Evolutionary conservation across 2,329 filamentous ascomycete species (phyloP), one percentile per base, ranked within the genome.

Genomic region (Xylariales sp.): DNA sequence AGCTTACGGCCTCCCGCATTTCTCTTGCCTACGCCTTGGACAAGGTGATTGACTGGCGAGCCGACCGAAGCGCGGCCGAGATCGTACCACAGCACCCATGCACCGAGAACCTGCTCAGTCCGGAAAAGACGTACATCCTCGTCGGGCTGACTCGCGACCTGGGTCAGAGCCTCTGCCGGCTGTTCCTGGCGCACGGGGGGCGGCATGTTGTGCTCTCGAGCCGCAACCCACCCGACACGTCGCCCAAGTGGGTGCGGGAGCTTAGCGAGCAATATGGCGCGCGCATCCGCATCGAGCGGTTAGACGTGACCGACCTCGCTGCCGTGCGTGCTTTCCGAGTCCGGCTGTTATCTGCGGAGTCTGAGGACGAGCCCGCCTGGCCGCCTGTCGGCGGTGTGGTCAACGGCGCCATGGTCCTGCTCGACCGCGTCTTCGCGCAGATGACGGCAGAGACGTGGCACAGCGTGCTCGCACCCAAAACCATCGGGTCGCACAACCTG

Each of bases 331-430:
- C 38, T 0, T 52, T 68, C 19, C 57, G 51, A 29, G 5, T 24
- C 0, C 45, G 39, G 2, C 36, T 62, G 0, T n/a, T n/a, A n/a
- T n/a, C n/a, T n/a, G n/a, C n/a, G n/a, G n/a, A n/a, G n/a, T n/a
- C n/a, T n/a, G n/a, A n/a, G n/a, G n/a, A n/a, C n/a, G 32, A 41
- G 1, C 5, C 33, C 6, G 41, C 40, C 1, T 47, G 58, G 44
- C 59, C 61, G 0, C 52, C 52, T 0, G 53, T 66, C 0, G 65
- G 51, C 3, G 66, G 66, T 13, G 44, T 70, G 5, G 54, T 66
- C 42, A 68, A 69, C 43, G 66, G 65, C 6, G 64, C 66, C 37
- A 70, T 69, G 65, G 60, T 70, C 3, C 57, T 69, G 3, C 62
- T 69, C 5, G 66, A 69, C 43, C 51, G 58, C 6, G 54, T 66